A percentile compares a stretch with the other conserved stretches of the same genome.
Evolutionary conservation across 2,329 filamentous ascomycete species (phyloP).

Genomic region (Colletotrichum liaoningense): DNA sequence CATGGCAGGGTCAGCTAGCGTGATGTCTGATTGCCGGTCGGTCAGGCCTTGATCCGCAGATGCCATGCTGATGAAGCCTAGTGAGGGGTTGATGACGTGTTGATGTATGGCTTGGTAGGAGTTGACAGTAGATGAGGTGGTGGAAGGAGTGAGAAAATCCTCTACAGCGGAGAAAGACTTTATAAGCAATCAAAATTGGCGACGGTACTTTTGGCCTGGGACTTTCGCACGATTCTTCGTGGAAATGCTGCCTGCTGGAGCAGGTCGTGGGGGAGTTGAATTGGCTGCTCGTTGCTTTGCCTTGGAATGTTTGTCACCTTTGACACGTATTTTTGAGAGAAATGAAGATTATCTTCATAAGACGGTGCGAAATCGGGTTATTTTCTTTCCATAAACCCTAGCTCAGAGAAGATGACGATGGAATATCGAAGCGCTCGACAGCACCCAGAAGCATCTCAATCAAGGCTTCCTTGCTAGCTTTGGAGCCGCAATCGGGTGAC

Average conservation of each 20-base stretch:
- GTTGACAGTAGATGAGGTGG: background rate
- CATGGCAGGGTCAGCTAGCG: background rate
- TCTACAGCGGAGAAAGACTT: background rate
- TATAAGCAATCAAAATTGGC: background rate
- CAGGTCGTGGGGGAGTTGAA: background rate
- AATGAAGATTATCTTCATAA: background rate
- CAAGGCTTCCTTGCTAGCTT: background rate
- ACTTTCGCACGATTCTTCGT: background rate
- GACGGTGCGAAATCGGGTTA: background rate
- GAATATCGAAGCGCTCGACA: background rate
- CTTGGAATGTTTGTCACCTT: background rate
- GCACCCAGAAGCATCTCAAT: background rate
- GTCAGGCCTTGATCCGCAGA: background rate
- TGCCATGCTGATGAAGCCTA: background rate
- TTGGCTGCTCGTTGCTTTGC: background rate
- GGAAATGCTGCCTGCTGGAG: background rate
- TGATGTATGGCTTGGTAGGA: background rate
- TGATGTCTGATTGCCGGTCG: background rate
- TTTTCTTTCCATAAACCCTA: background rate
- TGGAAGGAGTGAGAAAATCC: background rate
- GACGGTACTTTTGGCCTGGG: background rate
- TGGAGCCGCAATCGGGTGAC: background rate
- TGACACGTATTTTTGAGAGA: background rate
- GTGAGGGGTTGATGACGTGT: background rate
- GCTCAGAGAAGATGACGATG: background rate